Evolutionary conservation across 1,284 basidiomycete genomes (phyloP), one percentile per base, ranked within the genome.

Genomic region (Filobasidium uniguttulatum): DNA sequence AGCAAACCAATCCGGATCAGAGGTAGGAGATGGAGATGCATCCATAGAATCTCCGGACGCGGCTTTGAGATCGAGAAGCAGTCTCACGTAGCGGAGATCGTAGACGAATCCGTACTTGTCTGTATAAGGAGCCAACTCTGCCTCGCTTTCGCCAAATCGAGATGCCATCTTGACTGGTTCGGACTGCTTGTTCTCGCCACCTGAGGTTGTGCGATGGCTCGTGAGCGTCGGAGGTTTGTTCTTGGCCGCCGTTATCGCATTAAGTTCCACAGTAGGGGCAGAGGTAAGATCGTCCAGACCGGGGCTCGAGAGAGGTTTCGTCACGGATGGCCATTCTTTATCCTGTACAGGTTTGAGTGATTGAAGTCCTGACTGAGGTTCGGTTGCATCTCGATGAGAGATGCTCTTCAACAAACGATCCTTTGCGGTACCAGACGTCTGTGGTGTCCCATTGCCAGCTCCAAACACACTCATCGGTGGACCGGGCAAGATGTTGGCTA

Each of bases 41-140:
- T 15, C 12, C 25, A 20, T 29, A 15, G 26, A 23, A 17, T 43
- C 40, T 15, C 29, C 40, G 14, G 40, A 26, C 10, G 40, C 40
- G 22, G 40, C 6, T n/a, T 43, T 43, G 15, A 65, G 83, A 80
- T 55, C 77, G 76, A 64, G 84, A 77, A 64, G 80, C 80, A 68
- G 85, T 79, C 62, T 78, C 72, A 59, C 83, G 71, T 90, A 82
- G 33, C 85, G 82, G 50, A 89, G 22, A 80, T 79, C 10, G 88
- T 77, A 94, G 62, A 94, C 83, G 71, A 97, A 97, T 0, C 93
- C 93, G 63, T 87, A 97, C 8, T 88, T 80, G 61, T 96, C 93
- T 5, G 90, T 89, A 57, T 94, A 72, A 8, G 67, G 66, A 1
- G 81, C 79, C 40, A 81, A 75, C 35, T 78, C 77, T 37, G 70